phyloP scores from a whole-genome alignment of 1,284 basidiomycete genomes.

The Melampsora americana region DNA sequence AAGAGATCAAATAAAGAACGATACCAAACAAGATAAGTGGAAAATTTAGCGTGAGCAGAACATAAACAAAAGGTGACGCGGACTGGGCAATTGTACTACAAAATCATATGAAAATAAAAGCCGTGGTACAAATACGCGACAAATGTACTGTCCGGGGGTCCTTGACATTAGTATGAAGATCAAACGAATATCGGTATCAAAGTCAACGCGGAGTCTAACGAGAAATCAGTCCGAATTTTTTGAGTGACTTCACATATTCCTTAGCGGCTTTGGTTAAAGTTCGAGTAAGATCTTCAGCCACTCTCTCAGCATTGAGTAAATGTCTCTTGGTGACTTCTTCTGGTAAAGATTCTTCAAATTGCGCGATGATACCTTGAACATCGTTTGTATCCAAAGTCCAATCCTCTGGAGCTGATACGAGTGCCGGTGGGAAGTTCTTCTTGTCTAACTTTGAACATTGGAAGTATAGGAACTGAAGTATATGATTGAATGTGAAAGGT shows the following conservation, averaged over 20 bases:
- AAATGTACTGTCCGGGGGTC: too few species aligned
- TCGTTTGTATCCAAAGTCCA: conserved; percentile 2
- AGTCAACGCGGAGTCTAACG: too few species aligned
- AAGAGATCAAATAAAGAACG: too few species aligned
- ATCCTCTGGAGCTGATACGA: too few species aligned
- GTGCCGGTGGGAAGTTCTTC: conserved; percentile 19
- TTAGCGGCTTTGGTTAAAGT: conserved; percentile 38
- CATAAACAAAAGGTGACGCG: too few species aligned
- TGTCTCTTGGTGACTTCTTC: conserved; percentile 19
- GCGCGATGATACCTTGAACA: conserved; percentile 1
- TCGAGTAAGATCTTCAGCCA: conserved; percentile 34
- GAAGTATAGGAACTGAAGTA: conserved; percentile 18
- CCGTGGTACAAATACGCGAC: too few species aligned
- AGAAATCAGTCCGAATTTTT: not conserved
- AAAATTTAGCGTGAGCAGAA: too few species aligned
- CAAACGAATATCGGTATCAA: too few species aligned
- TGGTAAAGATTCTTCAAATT: conserved; percentile 24
- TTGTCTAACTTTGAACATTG: conserved; percentile 19
- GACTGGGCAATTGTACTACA: too few species aligned
- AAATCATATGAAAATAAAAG: too few species aligned
- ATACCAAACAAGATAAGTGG: not conserved
- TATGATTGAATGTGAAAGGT: conserved; percentile 10
- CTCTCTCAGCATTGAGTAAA: conserved; percentile 12
- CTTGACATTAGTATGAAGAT: too few species aligned
- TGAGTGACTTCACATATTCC: conserved; percentile 27